Conservation (phyloP, 371 early-diverging fungal species). For the Phascolomyces articulosus region DNA sequence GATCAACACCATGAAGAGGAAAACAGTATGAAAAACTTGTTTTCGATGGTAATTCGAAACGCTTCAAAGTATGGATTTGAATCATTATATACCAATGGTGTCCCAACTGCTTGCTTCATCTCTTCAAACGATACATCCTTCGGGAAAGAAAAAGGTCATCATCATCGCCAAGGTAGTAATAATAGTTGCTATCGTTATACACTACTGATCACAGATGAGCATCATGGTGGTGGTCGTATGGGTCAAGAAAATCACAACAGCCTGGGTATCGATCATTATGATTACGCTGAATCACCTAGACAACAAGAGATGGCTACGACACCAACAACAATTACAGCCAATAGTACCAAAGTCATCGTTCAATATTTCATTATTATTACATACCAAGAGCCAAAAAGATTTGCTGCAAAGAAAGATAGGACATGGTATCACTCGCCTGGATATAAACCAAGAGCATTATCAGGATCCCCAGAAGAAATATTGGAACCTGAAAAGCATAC, state of each 20-base stretch:
- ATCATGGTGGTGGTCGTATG: neutral
- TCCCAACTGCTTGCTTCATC: slow-evolving; percentile 39
- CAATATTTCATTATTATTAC: slow-evolving; percentile 40
- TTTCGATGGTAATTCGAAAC: slow-evolving; percentile 69
- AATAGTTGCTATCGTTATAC: slow-evolving; percentile 21
- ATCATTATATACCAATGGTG: slow-evolving; percentile 19
- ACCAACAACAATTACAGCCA: neutral
- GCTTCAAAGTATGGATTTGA: slow-evolving; percentile 67
- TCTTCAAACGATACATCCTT: slow-evolving; percentile 37
- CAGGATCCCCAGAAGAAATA: slow-evolving; percentile 28
- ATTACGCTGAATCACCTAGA: neutral
- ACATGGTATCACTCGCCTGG: slow-evolving; percentile 27
- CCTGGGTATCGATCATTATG: neutral
- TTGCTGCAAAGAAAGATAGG: neutral
- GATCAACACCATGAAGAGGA: neutral
- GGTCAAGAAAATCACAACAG: neutral
- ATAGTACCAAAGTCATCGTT: slow-evolving; percentile 17
- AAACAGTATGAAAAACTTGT: slow-evolving; percentile 40
- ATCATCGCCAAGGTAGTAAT: neutral
- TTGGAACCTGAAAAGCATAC: slow-evolving; percentile 25
- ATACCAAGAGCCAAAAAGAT: slow-evolving; percentile 27
- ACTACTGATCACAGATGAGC: neutral
- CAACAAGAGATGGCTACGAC: neutral
- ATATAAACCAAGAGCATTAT: slow-evolving; percentile 20
- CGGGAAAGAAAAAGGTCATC: slow-evolving; percentile 8